A percentile compares a stretch with the other conserved stretches of the same genome.
phyloP scores from a whole-genome alignment of 179 eudicot genomes.

The Sideroxylon spinosum region DNA sequence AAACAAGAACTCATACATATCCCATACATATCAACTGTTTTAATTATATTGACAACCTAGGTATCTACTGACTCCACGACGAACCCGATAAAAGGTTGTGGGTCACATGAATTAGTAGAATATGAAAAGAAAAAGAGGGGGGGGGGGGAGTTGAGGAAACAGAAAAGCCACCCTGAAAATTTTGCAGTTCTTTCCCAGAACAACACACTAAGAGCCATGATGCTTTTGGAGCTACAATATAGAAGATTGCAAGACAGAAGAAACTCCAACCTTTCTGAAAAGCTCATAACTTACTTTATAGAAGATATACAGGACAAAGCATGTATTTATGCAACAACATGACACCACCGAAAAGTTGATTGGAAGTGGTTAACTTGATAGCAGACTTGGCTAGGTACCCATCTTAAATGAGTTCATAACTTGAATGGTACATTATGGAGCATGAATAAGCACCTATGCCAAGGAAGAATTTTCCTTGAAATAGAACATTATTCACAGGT shows the following conservation, averaged over 20 bases:
- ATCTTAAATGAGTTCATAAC: not conserved
- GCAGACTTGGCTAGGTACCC: not conserved
- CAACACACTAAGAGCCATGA: not conserved
- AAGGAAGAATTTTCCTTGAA: not conserved
- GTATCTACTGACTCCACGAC: not conserved
- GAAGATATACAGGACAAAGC: not conserved
- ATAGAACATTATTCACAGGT: not conserved
- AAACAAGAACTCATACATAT: not conserved
- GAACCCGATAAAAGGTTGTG: not conserved
- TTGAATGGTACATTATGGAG: not conserved
- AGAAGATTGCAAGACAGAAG: not conserved
- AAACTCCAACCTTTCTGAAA: not conserved
- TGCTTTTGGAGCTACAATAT: not conserved
- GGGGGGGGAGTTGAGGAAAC: not conserved
- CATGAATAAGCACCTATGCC: not conserved
- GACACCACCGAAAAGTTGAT: slow-evolving; percentile 3
- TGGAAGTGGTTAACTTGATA: not conserved
- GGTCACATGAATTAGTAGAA: not conserved
- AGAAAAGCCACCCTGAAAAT: not conserved
- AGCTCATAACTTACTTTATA: not conserved
- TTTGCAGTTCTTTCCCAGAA: not conserved
- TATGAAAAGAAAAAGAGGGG: not conserved
- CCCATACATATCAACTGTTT: not conserved
- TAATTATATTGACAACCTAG: not conserved
- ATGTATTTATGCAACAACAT: not conserved